These are phyloP conservation scores for Aspergillus baeticus DNA, from an alignment of 495 filamentous ascomycete species.

Conservation along the genomic window DNA sequence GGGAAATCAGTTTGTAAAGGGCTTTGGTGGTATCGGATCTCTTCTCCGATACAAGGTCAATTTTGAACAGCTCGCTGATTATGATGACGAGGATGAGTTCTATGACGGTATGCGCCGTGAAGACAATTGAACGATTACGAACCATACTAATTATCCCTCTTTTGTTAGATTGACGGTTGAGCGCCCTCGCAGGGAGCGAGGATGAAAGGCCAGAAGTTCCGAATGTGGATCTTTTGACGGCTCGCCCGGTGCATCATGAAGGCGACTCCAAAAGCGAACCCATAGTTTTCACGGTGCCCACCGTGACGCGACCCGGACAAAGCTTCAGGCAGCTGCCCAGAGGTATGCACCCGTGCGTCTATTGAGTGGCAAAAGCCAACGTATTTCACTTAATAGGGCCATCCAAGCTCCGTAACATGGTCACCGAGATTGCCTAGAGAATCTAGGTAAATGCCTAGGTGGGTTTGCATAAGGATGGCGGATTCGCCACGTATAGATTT, in stretches of 20 bases:
- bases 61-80: slow-evolving; percentile 96
- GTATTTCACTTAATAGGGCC: slow-evolving; percentile 29
- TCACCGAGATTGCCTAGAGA: slow-evolving; percentile 29
- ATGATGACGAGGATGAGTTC: slow-evolving; percentile 96
- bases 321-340: slow-evolving; percentile 37
- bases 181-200: slow-evolving; percentile 88
- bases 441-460: slow-evolving; percentile 28
- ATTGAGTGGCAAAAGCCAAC: not conserved
- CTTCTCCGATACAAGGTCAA: slow-evolving; percentile 99
- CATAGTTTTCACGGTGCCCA: slow-evolving; percentile 34
- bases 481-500: slow-evolving; percentile 29
- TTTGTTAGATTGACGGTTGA: slow-evolving; percentile 81
- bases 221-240: slow-evolving; percentile 61
- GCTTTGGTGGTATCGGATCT: slow-evolving; percentile 96
- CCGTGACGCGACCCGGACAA: slow-evolving; percentile 31
- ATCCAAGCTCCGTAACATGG: slow-evolving; percentile 45
- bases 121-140: not conserved
- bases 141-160: slow-evolving; percentile 17
- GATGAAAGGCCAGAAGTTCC: slow-evolving; percentile 73
- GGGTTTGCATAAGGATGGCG: slow-evolving; percentile 35
- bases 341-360: slow-evolving; percentile 26
- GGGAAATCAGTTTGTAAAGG: slow-evolving; percentile 99
- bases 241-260: slow-evolving; percentile 47
- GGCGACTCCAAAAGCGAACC: slow-evolving; percentile 35
- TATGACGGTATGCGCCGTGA: slow-evolving; percentile 74